Conservation (phyloP, 495 filamentous ascomycete species). For the Penicillium riverlandense region DNA sequence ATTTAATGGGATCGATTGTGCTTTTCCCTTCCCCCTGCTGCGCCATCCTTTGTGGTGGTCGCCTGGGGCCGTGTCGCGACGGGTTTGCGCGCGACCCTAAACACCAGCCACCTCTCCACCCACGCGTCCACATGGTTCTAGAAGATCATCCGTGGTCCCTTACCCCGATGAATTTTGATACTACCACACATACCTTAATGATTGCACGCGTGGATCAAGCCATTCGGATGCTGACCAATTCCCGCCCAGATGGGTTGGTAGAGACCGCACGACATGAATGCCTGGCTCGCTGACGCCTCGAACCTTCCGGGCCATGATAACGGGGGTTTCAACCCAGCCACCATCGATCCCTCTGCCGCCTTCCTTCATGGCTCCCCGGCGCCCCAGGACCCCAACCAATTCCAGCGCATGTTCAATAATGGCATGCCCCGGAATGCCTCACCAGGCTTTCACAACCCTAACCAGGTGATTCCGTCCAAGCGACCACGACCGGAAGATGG, state of each 20-base stretch:
- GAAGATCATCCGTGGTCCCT: background rate
- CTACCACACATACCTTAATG: conserved; percentile 1
- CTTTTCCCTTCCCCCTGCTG: background rate
- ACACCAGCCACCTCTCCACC: conserved; percentile 10
- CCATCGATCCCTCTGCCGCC: conserved; percentile 48
- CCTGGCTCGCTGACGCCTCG: conserved; percentile 75
- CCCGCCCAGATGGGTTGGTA: conserved; percentile 50
- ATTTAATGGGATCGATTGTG: background rate
- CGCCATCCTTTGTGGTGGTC: background rate
- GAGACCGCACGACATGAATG: conserved; percentile 64
- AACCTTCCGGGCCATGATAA: conserved; percentile 65
- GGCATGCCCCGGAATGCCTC: conserved; percentile 73
- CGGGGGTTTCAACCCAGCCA: conserved; percentile 60
- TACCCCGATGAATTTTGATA: background rate
- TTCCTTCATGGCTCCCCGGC: conserved; percentile 45
- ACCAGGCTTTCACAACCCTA: conserved; percentile 66
- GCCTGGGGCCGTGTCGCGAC: conserved; percentile 13
- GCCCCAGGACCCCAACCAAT: conserved; percentile 53
- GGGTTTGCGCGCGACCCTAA: conserved; percentile 13
- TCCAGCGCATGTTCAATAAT: conserved; percentile 68
- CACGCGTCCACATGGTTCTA: conserved; percentile 26
- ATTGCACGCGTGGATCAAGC: conserved; percentile 4
- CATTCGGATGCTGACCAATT: conserved; percentile 13
- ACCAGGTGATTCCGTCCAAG: conserved; percentile 82
- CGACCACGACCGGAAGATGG: conserved; percentile 80